These are phyloP conservation scores for Ampelocalamus luodianensis DNA, from an alignment of 176 grass and related monocot species.

Conservation along the genomic window DNA sequence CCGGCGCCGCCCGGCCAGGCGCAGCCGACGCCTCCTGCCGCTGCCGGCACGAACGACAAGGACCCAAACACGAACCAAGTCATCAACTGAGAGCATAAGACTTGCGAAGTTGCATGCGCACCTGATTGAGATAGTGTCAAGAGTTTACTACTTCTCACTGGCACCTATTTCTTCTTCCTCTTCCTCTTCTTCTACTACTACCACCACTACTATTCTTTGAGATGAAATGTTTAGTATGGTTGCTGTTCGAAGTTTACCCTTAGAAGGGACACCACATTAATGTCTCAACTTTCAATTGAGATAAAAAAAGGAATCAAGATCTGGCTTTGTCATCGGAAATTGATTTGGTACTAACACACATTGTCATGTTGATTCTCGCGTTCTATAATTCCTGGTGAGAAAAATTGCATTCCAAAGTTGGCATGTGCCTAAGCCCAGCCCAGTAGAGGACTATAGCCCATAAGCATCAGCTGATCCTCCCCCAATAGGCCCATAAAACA, in stretches of 20 bases:
- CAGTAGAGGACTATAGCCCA: background rate
- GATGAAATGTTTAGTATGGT: background rate
- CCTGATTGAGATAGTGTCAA: background rate
- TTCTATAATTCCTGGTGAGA: background rate
- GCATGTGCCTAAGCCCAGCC: background rate
- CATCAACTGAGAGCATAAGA: slow-evolving; percentile 28
- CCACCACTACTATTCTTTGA: background rate
- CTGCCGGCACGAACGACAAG: background rate
- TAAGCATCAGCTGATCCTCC: background rate
- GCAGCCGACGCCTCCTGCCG: slow-evolving; percentile 27
- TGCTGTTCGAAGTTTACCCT: background rate
- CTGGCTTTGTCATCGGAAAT: background rate
- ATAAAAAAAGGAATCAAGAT: background rate
- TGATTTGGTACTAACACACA: background rate
- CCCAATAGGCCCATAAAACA: too few relatives aligned
- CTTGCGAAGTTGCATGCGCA: background rate
- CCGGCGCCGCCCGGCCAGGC: slow-evolving; percentile 24
- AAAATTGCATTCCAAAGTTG: background rate
- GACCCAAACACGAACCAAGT: slow-evolving; percentile 24
- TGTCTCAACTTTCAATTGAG: background rate
- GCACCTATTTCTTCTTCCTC: background rate
- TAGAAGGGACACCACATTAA: background rate
- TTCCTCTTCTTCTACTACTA: background rate
- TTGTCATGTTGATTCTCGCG: background rate
- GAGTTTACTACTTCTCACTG: background rate